Evolutionary conservation across 78 protist species (phyloP).

Genomic region (Carpediemonas membranifera): DNA sequence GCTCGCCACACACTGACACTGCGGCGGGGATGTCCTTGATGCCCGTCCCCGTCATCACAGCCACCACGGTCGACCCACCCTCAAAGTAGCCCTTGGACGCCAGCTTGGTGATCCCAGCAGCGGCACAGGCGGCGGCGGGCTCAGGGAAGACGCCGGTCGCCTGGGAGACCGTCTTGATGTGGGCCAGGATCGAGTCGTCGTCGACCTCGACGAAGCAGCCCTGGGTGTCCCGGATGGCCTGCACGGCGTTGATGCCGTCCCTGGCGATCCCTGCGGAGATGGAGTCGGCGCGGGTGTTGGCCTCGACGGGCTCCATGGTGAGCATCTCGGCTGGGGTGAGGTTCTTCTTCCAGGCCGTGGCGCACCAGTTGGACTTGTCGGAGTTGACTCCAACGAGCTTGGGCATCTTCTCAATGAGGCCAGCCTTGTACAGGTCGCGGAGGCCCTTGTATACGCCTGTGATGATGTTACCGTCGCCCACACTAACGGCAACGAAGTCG

Average conservation of each 20-base stretch:
- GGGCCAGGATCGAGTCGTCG: slow-evolving; percentile 30
- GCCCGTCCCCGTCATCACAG: slow-evolving; percentile 20
- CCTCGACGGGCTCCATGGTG: not conserved
- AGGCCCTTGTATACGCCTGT: slow-evolving; percentile 34
- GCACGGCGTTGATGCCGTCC: slow-evolving; percentile 3
- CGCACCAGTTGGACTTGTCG: not conserved
- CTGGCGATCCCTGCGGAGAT: slow-evolving; percentile 22
- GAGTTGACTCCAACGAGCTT: slow-evolving; percentile 22
- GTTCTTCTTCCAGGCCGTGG: not conserved
- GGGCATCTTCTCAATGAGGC: slow-evolving; percentile 35
- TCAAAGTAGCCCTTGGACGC: not conserved
- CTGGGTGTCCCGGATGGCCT: slow-evolving; percentile 3
- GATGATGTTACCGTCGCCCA: slow-evolving; percentile 49
- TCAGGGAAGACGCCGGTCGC: slow-evolving; percentile 33
- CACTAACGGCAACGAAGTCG: slow-evolving; percentile 24
- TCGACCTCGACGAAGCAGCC: slow-evolving; percentile 20
- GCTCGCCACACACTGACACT: not conserved
- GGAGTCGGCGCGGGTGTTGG: slow-evolving; percentile 31
- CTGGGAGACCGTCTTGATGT: slow-evolving; percentile 14
- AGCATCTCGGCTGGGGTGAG: not conserved
- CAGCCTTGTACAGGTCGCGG: slow-evolving; percentile 11
- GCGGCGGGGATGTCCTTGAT: slow-evolving; percentile 24
- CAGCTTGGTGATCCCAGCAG: slow-evolving; percentile 17
- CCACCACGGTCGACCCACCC: too few species aligned
- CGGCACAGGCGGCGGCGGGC: slow-evolving; percentile 33